These are phyloP conservation scores for Tuber magnatum DNA, from an alignment of 495 filamentous ascomycete species.

Conservation along the genomic window DNA sequence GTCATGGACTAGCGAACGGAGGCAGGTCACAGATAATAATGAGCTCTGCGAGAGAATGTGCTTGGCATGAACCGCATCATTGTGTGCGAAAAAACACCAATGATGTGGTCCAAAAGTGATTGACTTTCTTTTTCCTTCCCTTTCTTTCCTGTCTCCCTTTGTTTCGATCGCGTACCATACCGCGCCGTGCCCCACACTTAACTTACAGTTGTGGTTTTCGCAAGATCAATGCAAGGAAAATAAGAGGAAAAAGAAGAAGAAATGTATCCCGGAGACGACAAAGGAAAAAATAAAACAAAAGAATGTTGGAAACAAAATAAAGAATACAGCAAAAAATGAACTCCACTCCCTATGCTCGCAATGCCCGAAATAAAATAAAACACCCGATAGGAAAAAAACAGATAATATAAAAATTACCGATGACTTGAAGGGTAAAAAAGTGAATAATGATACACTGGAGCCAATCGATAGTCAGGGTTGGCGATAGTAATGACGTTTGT, in stretches of 20 bases:
- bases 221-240: background rate
- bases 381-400: constrained; percentile 10
- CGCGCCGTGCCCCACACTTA: background rate
- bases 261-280: constrained; percentile 32
- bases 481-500: background rate
- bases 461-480: constrained; percentile 14
- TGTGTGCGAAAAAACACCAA: background rate
- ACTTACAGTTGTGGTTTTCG: background rate
- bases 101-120: background rate
- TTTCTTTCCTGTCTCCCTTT: background rate
- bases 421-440: constrained; percentile 19
- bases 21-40: background rate
- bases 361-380: constrained; percentile 33
- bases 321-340: constrained; percentile 19
- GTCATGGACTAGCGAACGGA: background rate
- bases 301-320: constrained; percentile 15
- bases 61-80: background rate
- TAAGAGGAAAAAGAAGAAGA: constrained; percentile 8
- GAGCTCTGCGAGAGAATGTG: background rate
- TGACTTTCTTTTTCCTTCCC: constrained; percentile 12
- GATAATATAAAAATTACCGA: constrained; percentile 16
- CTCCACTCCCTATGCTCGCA: constrained; percentile 33
- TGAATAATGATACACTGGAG: constrained; percentile 27
- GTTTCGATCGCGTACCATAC: background rate
- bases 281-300: constrained; percentile 19